Evolutionary conservation across 1,139 yeast genomes (phyloP).

Genomic region (Hansenula lynferdii): DNA sequence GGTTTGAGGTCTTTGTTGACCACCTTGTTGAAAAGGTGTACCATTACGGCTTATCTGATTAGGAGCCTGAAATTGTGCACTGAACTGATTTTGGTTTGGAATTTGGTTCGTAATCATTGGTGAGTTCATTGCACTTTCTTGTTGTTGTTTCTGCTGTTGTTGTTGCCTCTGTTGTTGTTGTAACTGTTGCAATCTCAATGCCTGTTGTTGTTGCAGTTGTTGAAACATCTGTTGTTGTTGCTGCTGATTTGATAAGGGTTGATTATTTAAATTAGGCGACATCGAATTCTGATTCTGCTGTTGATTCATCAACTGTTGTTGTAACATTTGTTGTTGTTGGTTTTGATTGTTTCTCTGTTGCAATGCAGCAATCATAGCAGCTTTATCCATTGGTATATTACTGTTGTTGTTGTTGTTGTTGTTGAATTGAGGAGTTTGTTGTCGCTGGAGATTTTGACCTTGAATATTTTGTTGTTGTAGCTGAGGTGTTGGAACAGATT

Average conservation of each 20-base stretch:
- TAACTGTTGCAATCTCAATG: slow-evolving; percentile 25
- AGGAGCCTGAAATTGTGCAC: slow-evolving; percentile 6
- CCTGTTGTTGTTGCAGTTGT: slow-evolving; percentile 26
- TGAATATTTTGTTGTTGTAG: slow-evolving; percentile 8
- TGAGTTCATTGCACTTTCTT: slow-evolving; percentile 1
- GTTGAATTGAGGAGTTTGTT: slow-evolving; percentile 9
- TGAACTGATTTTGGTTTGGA: slow-evolving; percentile 6
- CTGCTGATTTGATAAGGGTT: slow-evolving; percentile 7
- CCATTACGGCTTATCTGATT: slow-evolving; percentile 4
- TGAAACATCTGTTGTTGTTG: slow-evolving; percentile 22
- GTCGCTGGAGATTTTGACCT: slow-evolving; percentile 10
- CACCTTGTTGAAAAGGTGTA: slow-evolving; percentile 18
- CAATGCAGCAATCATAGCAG: slow-evolving; percentile 30
- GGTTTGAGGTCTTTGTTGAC: slow-evolving; percentile 5
- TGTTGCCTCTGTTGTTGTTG: slow-evolving; percentile 21
- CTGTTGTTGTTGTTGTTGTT: no score
- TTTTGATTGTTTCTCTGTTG: slow-evolving; percentile 26
- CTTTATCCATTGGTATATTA: slow-evolving; percentile 26
- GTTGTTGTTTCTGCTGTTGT: slow-evolving; percentile 3
- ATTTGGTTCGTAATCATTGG: slow-evolving; percentile 2
- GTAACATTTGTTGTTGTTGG: slow-evolving; percentile 17
- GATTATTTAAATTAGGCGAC: slow-evolving; percentile 5
- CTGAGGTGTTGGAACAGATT: slow-evolving; percentile 5
- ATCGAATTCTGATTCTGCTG: slow-evolving; percentile 6
- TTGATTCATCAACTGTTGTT: slow-evolving; percentile 14